Percentiles rank a stretch among this genome's conserved stretches.
Evolutionary conservation across 177 flowering plant genomes (phyloP).

Genomic region (Vitis hybrid): DNA sequence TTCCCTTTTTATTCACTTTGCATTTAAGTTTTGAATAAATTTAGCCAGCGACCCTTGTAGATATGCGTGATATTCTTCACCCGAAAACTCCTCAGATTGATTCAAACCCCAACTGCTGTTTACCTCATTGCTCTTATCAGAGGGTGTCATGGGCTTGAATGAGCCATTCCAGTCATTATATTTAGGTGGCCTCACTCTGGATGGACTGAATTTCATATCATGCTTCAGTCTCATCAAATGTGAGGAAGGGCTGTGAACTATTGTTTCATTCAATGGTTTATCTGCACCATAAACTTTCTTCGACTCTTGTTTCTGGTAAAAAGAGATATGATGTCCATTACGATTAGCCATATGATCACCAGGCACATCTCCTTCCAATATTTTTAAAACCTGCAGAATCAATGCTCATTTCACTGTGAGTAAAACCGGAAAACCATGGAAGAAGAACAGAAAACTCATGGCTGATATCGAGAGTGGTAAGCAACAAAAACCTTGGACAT

Average conservation of each 20-base stretch:
- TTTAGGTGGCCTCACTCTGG: background rate
- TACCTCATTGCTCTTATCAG: background rate
- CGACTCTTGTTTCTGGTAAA: background rate
- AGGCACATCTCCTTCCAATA: constrained; percentile 38
- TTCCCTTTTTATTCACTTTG: background rate
- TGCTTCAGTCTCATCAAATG: constrained; percentile 7
- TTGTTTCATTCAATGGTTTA: constrained; percentile 9
- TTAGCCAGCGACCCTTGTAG: constrained; percentile 27
- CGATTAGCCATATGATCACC: constrained; percentile 12
- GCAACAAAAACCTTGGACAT: constrained; percentile 36
- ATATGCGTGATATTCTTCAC: constrained; percentile 28
- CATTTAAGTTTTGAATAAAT: constrained; percentile 17
- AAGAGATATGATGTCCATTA: constrained; percentile 3
- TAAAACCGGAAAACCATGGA: background rate
- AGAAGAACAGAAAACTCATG: background rate
- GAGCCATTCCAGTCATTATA: background rate
- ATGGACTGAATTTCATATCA: constrained; percentile 7
- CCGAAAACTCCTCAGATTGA: constrained; percentile 11
- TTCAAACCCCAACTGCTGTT: constrained; percentile 5
- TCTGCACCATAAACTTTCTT: background rate
- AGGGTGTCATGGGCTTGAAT: constrained; percentile 2
- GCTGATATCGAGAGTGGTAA: background rate
- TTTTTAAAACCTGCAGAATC: constrained; percentile 30
- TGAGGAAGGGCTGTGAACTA: constrained; percentile 7
- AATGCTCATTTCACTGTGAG: background rate